phyloP scores from a whole-genome alignment of 352 stramenopile genomes.

The Globisporangium radiosum region DNA sequence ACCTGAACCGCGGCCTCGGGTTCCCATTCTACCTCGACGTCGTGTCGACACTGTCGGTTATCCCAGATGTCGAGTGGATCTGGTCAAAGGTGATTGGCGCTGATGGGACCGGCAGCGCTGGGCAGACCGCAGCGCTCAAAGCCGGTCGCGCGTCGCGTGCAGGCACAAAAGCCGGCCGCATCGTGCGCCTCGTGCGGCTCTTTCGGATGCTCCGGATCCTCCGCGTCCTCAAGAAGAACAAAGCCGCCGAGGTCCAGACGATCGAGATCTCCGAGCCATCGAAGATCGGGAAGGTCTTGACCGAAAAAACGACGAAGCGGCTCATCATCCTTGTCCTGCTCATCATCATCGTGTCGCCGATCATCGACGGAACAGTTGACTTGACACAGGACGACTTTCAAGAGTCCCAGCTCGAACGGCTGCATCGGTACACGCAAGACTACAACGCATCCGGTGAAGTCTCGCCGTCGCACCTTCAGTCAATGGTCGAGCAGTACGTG shows the following conservation, averaged over 20 bases:
- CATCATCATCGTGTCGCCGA: slow-evolving; percentile 82
- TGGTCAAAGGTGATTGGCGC: slow-evolving; percentile 54
- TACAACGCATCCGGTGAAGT: slow-evolving; percentile 67
- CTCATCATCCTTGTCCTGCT: slow-evolving; percentile 89
- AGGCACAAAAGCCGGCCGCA: slow-evolving; percentile 84
- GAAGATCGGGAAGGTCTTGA: slow-evolving; percentile 93
- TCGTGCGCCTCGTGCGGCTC: slow-evolving; percentile 89
- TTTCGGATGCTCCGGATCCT: slow-evolving; percentile 89
- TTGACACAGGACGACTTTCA: slow-evolving; percentile 75
- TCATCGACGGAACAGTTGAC: slow-evolving; percentile 73
- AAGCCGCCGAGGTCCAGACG: slow-evolving; percentile 42
- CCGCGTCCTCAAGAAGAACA: slow-evolving; percentile 77
- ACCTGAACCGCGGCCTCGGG: slow-evolving; percentile 64
- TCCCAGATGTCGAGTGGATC: slow-evolving; percentile 88
- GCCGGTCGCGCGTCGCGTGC: slow-evolving; percentile 81
- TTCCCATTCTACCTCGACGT: slow-evolving; percentile 93
- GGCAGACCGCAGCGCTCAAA: slow-evolving; percentile 65
- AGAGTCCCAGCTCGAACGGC: slow-evolving; percentile 57
- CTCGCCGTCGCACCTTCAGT: slow-evolving; percentile 35
- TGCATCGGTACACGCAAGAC: slow-evolving; percentile 79
- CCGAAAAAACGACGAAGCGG: slow-evolving; percentile 90
- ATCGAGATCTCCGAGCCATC: slow-evolving; percentile 81
- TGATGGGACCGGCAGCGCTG: slow-evolving; percentile 15
- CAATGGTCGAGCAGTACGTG: slow-evolving; percentile 65
- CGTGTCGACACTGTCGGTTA: slow-evolving; percentile 90